Evolutionary conservation across 352 stramenopile genomes (phyloP).

Genomic region (Globisporangium acanthophoron): DNA sequence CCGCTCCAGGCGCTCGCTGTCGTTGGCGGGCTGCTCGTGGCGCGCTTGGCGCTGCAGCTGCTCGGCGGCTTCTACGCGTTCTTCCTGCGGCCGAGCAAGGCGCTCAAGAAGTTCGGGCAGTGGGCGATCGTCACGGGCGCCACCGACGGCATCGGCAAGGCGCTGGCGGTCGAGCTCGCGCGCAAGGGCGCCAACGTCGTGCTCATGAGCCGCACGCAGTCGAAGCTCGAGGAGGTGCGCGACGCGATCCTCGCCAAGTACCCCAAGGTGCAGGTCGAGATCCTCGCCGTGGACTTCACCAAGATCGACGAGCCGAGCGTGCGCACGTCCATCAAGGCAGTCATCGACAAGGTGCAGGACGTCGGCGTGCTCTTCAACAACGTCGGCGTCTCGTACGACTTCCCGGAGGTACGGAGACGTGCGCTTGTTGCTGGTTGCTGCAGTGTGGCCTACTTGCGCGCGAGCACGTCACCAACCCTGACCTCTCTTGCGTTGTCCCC

Average conservation of each 20-base stretch:
- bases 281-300: slow-evolving; percentile 94
- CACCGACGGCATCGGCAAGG: slow-evolving; percentile 93
- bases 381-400: slow-evolving; percentile 98
- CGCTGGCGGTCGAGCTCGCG: slow-evolving; percentile 92
- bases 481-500: background rate
- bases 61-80: slow-evolving; percentile 60
- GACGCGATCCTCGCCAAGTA: slow-evolving; percentile 94
- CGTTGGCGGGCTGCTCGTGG: slow-evolving; percentile 43
- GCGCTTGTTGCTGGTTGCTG: background rate
- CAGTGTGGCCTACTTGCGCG: background rate
- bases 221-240: slow-evolving; percentile 91
- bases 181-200: slow-evolving; percentile 97
- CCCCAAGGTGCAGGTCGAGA: slow-evolving; percentile 80
- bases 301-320: slow-evolving; percentile 78
- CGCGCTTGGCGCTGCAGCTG: slow-evolving; percentile 46
- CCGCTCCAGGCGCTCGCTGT: slow-evolving; percentile 34
- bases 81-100: slow-evolving; percentile 93
- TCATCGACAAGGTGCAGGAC: slow-evolving; percentile 80
- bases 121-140: slow-evolving; percentile 98
- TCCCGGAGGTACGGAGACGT: slow-evolving; percentile 59
- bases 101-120: slow-evolving; percentile 93
- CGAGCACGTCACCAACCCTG: background rate
- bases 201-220: slow-evolving; percentile 96
- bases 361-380: slow-evolving; percentile 99
- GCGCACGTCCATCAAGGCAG: slow-evolving; percentile 41